Conservation (phyloP, 805 yeast species). For the Nakazawaea ernobii region DNA sequence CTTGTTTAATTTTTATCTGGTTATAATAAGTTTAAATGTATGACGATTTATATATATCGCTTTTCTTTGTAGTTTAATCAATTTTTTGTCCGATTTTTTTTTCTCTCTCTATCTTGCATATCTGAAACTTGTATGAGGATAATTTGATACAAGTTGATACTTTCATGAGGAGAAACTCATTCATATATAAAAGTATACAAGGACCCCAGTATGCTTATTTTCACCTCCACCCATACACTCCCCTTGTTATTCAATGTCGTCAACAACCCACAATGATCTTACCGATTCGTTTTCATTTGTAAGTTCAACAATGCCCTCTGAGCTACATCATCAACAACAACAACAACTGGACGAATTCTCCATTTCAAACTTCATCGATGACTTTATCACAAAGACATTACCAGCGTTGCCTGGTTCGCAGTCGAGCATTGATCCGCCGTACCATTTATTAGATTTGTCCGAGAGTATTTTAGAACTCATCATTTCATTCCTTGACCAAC, state of each 20-base stretch:
- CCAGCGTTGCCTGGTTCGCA: background rate
- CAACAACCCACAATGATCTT: background rate
- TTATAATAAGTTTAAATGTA: background rate
- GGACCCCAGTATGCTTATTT: too few relatives aligned
- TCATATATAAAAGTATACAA: too few relatives aligned
- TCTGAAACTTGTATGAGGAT: too few relatives aligned
- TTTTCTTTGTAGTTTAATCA: too few relatives aligned
- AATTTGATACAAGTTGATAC: too few relatives aligned
- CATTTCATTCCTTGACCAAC: background rate
- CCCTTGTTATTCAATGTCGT: too few relatives aligned
- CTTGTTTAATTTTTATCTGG: conserved; percentile 6
- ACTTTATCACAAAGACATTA: background rate
- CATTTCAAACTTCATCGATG: background rate
- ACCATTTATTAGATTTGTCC: background rate
- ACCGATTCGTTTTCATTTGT: background rate
- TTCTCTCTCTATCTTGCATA: too few relatives aligned
- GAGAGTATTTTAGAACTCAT: background rate
- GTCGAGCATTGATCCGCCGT: too few relatives aligned
- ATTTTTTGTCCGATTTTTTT: too few relatives aligned
- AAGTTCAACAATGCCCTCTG: background rate
- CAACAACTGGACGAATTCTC: background rate
- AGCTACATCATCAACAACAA: background rate
- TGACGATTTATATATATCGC: too few relatives aligned
- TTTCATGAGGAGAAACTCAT: too few relatives aligned
- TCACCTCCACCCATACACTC: too few relatives aligned